Conservation (phyloP, 1,284 basidiomycete species). For the Cryptococcus amylolentus region DNA sequence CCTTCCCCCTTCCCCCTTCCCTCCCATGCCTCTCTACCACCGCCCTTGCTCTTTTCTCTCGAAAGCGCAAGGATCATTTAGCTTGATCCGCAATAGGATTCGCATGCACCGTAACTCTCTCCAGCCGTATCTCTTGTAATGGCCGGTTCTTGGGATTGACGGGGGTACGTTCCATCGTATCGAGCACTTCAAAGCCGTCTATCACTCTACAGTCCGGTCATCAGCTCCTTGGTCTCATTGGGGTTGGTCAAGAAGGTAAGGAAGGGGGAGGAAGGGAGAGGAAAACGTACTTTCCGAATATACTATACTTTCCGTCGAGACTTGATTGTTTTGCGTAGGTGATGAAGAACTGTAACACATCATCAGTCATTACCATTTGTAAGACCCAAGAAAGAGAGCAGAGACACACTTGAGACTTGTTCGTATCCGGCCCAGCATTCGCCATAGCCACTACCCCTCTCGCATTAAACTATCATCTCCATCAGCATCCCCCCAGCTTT, state of each 20-base stretch:
- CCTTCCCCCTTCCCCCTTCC: too few species aligned
- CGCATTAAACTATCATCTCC: slow-evolving; percentile 71
- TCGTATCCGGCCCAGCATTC: slow-evolving; percentile 86
- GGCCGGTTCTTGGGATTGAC: slow-evolving; percentile 90
- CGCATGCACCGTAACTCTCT: slow-evolving; percentile 83
- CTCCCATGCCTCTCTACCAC: too few species aligned
- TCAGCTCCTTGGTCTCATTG: background rate
- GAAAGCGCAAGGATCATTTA: slow-evolving; percentile 8
- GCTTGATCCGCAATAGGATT: slow-evolving; percentile 63
- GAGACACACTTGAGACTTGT: slow-evolving; percentile 64
- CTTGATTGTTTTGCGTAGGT: slow-evolving; percentile 88
- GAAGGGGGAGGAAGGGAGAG: background rate
- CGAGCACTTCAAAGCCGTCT: slow-evolving; percentile 82
- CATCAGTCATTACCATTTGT: background rate
- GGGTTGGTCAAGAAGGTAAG: background rate
- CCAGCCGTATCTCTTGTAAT: slow-evolving; percentile 74
- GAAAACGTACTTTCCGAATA: slow-evolving; percentile 64
- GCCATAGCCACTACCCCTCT: slow-evolving; percentile 96
- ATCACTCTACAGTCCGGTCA: slow-evolving; percentile 64
- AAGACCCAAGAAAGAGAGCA: background rate
- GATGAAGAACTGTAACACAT: slow-evolving; percentile 72
- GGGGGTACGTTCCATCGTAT: slow-evolving; percentile 82
- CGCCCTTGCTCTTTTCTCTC: too few species aligned
- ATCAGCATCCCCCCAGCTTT: background rate
- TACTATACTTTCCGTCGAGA: slow-evolving; percentile 90